A percentile compares a stretch with the other conserved stretches of the same genome.
Evolutionary conservation across 2,329 filamentous ascomycete genomes (phyloP).

Genomic region (Neonectria sp.): DNA sequence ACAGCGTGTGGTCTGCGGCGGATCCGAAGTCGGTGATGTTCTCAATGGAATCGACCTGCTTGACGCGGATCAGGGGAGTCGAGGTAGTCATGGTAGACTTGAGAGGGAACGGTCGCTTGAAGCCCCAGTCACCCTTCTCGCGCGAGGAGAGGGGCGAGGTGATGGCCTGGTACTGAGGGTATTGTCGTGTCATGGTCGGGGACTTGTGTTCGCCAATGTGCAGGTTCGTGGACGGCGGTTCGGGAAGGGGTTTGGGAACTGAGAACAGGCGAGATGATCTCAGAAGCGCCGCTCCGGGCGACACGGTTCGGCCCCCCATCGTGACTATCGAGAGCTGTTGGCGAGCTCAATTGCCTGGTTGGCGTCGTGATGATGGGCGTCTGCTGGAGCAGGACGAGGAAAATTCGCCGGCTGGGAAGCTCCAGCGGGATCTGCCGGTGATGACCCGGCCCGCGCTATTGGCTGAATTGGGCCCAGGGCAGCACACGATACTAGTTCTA

Average conservation of each 20-base stretch:
- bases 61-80: constrained; percentile 83
- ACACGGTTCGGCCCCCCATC: constrained; percentile 59
- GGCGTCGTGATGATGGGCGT: constrained; percentile 40
- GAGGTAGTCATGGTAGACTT: constrained; percentile 80
- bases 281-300: constrained; percentile 79
- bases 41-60: constrained; percentile 86
- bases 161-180: constrained; percentile 88
- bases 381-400: constrained; percentile 39
- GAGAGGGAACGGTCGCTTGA: constrained; percentile 87
- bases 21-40: constrained; percentile 91
- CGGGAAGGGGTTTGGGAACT: constrained; percentile 81
- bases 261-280: constrained; percentile 93
- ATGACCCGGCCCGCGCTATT: constrained; percentile 51
- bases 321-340: constrained; percentile 45
- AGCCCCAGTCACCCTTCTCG: constrained; percentile 88
- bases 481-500: background rate
- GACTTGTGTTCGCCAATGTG: constrained; percentile 55
- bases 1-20: constrained; percentile 84
- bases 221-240: constrained; percentile 66
- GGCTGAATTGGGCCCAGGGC: constrained; percentile 28
- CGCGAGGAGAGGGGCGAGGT: constrained; percentile 82
- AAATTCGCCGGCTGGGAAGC: constrained; percentile 50
- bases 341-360: constrained; percentile 50
- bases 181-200: constrained; percentile 74
- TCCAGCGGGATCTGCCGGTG: constrained; percentile 47